These are phyloP conservation scores for Endoconidiophora polonica DNA, from an alignment of 2,329 filamentous ascomycete genomes.

Conservation along the genomic window DNA sequence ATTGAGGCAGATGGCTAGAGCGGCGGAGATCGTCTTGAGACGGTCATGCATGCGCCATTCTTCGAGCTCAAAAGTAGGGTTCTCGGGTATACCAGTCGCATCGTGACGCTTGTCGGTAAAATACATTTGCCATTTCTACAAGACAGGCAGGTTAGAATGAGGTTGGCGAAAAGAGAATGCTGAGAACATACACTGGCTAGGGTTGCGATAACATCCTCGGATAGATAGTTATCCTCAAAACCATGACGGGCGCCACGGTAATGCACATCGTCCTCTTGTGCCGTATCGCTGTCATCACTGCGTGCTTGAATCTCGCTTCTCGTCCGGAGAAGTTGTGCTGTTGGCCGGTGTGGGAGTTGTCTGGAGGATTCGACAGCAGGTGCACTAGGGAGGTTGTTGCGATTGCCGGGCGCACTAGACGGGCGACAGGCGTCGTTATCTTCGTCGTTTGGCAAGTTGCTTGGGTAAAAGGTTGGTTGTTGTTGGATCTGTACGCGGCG, in stretches of 20 bases:
- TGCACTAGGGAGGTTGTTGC: conserved; percentile 19
- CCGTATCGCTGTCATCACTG: conserved; percentile 24
- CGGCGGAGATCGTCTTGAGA: conserved; percentile 89
- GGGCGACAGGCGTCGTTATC: conserved; percentile 23
- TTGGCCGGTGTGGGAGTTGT: conserved; percentile 22
- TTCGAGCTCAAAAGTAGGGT: conserved; percentile 48
- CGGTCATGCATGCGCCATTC: conserved; percentile 97
- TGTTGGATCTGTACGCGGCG: background rate
- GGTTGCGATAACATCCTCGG: conserved; percentile 72
- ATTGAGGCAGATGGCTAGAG: conserved; percentile 85
- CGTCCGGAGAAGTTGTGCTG: conserved; percentile 37
- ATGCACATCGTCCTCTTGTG: conserved; percentile 30
- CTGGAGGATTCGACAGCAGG: conserved; percentile 20
- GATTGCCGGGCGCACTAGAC: conserved; percentile 29
- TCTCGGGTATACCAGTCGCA: conserved; percentile 73
- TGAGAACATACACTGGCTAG: conserved; percentile 53
- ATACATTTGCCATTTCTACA: conserved; percentile 97
- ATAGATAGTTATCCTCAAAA: conserved; percentile 84
- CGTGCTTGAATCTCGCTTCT: conserved; percentile 38
- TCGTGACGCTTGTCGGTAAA: conserved; percentile 97
- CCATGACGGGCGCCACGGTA: conserved; percentile 58
- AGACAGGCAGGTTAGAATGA: conserved; percentile 13
- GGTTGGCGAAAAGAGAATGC: background rate
- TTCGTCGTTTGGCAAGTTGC: background rate
- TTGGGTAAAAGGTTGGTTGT: too few species aligned